phyloP scores from a whole-genome alignment of 1,139 yeast genomes.

The Suhomyces yuchorum region DNA sequence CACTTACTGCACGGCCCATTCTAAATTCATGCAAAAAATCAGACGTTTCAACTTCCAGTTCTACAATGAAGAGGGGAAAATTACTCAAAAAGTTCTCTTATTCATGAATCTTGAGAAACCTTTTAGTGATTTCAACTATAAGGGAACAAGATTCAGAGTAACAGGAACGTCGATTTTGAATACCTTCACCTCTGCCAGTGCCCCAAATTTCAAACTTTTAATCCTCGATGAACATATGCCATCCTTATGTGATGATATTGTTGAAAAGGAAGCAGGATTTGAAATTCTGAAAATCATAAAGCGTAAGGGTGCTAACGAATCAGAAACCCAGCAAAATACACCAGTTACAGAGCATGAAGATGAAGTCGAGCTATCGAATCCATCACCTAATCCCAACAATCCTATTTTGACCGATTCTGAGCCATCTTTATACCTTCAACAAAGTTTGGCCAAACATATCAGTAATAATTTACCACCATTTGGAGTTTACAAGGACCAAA shows the following conservation, averaged over 20 bases:
- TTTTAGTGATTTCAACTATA: constrained; percentile 43
- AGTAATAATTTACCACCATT: constrained; percentile 45
- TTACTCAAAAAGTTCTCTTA: constrained; percentile 28
- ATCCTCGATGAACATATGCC: constrained; percentile 39
- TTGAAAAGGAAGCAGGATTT: constrained; percentile 34
- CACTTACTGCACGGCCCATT: constrained; percentile 36
- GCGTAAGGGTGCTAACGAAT: background rate
- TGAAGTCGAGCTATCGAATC: background rate
- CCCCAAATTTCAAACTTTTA: constrained; percentile 39
- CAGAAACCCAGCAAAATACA: background rate
- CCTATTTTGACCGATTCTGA: constrained; percentile 12
- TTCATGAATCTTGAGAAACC: constrained; percentile 44
- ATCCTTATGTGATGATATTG: constrained; percentile 38
- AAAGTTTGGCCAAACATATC: constrained; percentile 18
- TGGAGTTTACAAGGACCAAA: constrained; percentile 38
- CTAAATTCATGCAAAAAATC: constrained; percentile 31
- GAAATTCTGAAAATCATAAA: constrained; percentile 28
- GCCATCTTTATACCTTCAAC: constrained; percentile 6
- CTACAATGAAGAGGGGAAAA: constrained; percentile 19
- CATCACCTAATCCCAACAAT: background rate
- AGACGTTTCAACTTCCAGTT: constrained; percentile 36
- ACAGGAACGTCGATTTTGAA: constrained; percentile 39
- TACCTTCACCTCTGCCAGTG: constrained; percentile 33
- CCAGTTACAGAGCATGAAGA: background rate
- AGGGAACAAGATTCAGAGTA: constrained; percentile 41